These are phyloP conservation scores for Moesziomyces aphidis DNA, from an alignment of 1,284 basidiomycete species.

Conservation along the genomic window DNA sequence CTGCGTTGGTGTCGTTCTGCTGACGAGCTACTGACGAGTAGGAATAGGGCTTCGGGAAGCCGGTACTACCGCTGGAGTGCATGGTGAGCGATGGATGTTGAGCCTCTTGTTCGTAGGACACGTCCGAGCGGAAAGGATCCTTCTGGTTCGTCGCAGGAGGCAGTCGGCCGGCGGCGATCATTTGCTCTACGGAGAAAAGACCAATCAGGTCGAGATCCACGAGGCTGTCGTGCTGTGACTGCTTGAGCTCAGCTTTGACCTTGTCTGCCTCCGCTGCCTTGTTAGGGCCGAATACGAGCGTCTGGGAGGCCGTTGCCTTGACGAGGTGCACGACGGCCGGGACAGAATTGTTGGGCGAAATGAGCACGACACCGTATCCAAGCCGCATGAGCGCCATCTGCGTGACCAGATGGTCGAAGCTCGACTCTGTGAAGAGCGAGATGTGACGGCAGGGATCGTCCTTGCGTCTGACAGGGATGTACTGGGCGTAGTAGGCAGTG, in stretches of 20 bases:
- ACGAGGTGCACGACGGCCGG: constrained; percentile 43
- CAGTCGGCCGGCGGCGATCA: constrained; percentile 7
- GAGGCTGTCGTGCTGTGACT: neutral
- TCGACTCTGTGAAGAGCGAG: constrained; percentile 19
- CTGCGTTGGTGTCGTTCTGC: no score
- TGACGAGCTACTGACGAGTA: constrained; percentile 12
- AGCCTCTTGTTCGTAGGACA: constrained; percentile 19
- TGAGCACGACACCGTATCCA: constrained; percentile 34
- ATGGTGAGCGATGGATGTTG: constrained; percentile 22
- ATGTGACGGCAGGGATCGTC: constrained; percentile 21
- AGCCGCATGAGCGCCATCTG: constrained; percentile 38
- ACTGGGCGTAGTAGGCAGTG: constrained; percentile 30
- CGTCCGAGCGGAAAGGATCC: constrained; percentile 14
- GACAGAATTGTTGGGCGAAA: constrained; percentile 52
- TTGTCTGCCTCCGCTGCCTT: constrained; percentile 9
- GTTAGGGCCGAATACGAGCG: constrained; percentile 9
- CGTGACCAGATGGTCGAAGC: constrained; percentile 26
- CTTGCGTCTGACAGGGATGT: constrained; percentile 10
- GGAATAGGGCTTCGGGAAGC: constrained; percentile 41
- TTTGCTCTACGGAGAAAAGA: constrained; percentile 6
- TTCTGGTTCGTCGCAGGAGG: constrained; percentile 4
- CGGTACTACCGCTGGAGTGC: constrained; percentile 51
- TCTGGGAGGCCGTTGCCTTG: constrained; percentile 15
- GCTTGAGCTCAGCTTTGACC: constrained; percentile 1
- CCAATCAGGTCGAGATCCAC: neutral